Evolutionary conservation across 2,329 filamentous ascomycete genomes (phyloP).

Genomic region (Septoria petroselini): DNA sequence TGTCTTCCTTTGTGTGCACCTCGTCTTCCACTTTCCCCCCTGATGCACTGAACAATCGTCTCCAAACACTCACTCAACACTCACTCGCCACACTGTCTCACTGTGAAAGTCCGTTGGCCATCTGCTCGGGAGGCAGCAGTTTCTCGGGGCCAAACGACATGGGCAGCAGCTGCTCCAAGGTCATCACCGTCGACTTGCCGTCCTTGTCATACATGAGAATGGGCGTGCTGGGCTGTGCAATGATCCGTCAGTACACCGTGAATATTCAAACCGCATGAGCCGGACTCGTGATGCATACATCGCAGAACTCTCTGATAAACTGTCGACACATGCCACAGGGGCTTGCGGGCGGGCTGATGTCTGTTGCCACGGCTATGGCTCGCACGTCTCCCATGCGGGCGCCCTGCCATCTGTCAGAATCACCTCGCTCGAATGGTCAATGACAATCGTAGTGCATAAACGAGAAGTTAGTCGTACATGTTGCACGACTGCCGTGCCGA

Average conservation of each 20-base stretch:
- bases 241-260: not conserved
- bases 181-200: conserved; percentile 67
- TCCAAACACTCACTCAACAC: not conserved
- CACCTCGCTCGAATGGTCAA: not conserved
- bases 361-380: conserved; percentile 81
- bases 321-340: conserved; percentile 97
- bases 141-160: conserved; percentile 55
- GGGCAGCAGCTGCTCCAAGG: conserved; percentile 60
- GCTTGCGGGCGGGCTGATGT: conserved; percentile 50
- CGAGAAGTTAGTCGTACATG: conserved; percentile 2
- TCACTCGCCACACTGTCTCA: not conserved
- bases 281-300: conserved; percentile 27
- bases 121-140: conserved; percentile 37
- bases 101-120: conserved; percentile 2
- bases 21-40: too few relatives aligned
- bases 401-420: conserved; percentile 25
- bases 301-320: conserved; percentile 57
- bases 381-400: conserved; percentile 57
- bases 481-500: conserved; percentile 70
- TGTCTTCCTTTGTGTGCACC: too few relatives aligned
- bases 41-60: too few relatives aligned
- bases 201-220: conserved; percentile 92
- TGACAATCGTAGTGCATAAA: not conserved
- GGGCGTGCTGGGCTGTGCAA: conserved; percentile 52
- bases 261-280: not conserved